Conservation (phyloP, 2,329 filamentous ascomycete species). For the Aspergillus hortae region DNA sequence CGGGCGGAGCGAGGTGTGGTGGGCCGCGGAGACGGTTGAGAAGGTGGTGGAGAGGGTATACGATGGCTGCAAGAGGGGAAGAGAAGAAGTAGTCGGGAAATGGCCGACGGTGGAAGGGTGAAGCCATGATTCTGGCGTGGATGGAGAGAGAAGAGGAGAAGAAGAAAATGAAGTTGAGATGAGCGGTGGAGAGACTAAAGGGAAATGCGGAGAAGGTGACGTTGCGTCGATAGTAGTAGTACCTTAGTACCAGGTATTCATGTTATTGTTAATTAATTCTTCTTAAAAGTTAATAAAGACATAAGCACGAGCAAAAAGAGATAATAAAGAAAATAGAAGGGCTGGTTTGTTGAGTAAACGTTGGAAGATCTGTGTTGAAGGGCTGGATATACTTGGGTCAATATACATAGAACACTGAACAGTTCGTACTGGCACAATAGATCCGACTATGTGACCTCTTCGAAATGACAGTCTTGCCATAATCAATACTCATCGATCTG, state of each 20-base stretch:
- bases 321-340: neutral
- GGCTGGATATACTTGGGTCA: no score
- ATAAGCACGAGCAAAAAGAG: neutral
- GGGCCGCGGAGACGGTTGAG: slow-evolving; percentile 65
- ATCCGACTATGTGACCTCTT: no score
- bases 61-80: slow-evolving; percentile 64
- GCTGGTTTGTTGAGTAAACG: no score
- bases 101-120: slow-evolving; percentile 48
- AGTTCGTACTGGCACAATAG: no score
- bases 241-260: neutral
- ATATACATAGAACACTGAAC: no score
- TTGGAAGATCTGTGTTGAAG: no score
- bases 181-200: neutral
- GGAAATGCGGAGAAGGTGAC: neutral
- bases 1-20: slow-evolving; percentile 57
- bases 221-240: neutral
- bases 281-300: no score
- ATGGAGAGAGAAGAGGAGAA: neutral
- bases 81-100: slow-evolving; percentile 61
- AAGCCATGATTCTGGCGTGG: slow-evolving; percentile 22
- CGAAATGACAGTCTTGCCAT: no score
- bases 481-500: no score
- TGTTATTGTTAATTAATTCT: no score
- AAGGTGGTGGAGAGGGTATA: slow-evolving; percentile 60
- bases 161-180: slow-evolving; percentile 7